Conservation (phyloP, 345 rosid species). For the Sonneratia caseolaris region DNA sequence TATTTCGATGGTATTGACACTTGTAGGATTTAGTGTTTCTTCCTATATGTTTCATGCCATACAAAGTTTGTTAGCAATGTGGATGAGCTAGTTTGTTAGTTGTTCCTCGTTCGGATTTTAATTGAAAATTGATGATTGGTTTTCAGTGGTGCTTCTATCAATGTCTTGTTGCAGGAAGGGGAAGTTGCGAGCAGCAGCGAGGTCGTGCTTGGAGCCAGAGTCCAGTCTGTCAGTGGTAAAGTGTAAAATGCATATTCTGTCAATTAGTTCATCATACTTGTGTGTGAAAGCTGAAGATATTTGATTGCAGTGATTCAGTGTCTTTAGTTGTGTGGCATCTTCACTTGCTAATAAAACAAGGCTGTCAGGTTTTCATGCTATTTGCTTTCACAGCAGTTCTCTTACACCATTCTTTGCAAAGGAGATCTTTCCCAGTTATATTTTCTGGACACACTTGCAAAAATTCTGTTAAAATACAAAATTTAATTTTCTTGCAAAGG, state of each 20-base stretch:
- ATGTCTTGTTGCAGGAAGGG: slow-evolving; percentile 36
- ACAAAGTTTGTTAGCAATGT: too few relatives aligned
- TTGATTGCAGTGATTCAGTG: not conserved
- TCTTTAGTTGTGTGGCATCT: not conserved
- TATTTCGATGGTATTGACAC: not conserved
- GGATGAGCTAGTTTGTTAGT: too few relatives aligned
- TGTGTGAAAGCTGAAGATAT: not conserved
- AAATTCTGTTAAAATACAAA: too few relatives aligned
- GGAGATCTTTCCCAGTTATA: not conserved
- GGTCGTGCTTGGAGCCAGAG: slow-evolving; percentile 15
- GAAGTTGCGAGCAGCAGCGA: slow-evolving; percentile 20
- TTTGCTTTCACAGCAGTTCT: too few relatives aligned
- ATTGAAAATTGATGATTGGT: not conserved
- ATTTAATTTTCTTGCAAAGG: too few relatives aligned
- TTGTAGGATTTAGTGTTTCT: not conserved
- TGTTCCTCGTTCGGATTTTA: not conserved
- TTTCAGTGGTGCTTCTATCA: not conserved
- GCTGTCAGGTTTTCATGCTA: too few relatives aligned
- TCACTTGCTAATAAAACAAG: not conserved
- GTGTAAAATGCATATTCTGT: not conserved
- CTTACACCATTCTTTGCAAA: not conserved
- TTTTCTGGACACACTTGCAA: too few relatives aligned
- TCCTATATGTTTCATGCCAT: too few relatives aligned
- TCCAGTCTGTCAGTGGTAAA: slow-evolving; percentile 26
- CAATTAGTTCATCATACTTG: not conserved